Percentiles rank a stretch among this genome's conserved stretches.
phyloP scores from a whole-genome alignment of 2,329 filamentous ascomycete genomes.

The Aspergillus phoenicis region DNA sequence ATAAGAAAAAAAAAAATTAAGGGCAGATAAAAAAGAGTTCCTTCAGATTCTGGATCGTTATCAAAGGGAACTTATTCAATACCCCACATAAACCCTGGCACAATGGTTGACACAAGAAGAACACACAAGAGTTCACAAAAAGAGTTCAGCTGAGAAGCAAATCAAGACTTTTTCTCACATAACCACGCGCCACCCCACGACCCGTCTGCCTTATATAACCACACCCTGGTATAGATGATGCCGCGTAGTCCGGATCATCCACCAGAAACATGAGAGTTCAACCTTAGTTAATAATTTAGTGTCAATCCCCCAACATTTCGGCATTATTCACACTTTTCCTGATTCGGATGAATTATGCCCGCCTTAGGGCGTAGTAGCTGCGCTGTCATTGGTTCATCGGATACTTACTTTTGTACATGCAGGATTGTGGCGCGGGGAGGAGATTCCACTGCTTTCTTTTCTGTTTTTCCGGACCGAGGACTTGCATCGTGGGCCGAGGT shows the following conservation, averaged over 20 bases:
- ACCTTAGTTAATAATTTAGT: no score
- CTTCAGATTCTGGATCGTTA: neutral
- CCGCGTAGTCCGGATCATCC: constrained; percentile 47
- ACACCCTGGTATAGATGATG: constrained; percentile 44
- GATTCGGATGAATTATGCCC: constrained; percentile 18
- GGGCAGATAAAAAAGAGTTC: neutral
- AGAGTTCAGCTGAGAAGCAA: neutral
- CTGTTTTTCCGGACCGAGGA: constrained; percentile 17
- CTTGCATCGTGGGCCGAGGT: constrained; percentile 15
- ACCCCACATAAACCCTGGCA: neutral
- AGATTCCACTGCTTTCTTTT: neutral
- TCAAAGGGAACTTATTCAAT: neutral
- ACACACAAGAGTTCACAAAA: neutral
- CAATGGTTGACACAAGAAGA: neutral
- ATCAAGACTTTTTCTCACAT: neutral
- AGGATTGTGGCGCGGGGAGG: neutral
- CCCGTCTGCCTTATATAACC: constrained; percentile 4
- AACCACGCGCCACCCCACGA: no score
- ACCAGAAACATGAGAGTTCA: no score
- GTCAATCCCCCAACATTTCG: constrained; percentile 14
- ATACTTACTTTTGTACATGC: neutral
- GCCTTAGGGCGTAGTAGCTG: constrained; percentile 1
- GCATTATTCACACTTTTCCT: constrained; percentile 23
- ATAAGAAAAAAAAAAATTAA: neutral
- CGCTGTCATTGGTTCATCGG: neutral